Evolutionary conservation across 2,329 filamentous ascomycete species (phyloP).

Genomic region (Sordariomycetes sp.): DNA sequence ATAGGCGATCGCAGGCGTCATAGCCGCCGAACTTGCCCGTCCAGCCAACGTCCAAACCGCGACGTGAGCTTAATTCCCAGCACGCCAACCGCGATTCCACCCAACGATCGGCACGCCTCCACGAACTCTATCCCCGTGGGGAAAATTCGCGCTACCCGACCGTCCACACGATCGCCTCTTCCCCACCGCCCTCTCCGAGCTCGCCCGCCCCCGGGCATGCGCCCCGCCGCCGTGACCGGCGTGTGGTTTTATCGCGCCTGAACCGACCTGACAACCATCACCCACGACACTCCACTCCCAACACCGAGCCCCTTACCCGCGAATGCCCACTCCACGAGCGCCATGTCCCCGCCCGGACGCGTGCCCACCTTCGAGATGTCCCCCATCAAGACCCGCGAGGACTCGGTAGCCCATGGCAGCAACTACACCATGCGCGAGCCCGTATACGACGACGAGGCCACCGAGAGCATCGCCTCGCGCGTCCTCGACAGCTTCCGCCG

Average conservation of each 20-base stretch:
- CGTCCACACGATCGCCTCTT: not conserved
- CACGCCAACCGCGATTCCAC: not conserved
- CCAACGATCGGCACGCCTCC: not conserved
- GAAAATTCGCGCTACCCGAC: not conserved
- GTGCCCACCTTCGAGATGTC: slow-evolving; percentile 1
- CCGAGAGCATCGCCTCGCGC: slow-evolving; percentile 21
- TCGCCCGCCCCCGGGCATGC: not conserved
- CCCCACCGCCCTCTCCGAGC: not conserved
- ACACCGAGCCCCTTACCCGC: not conserved
- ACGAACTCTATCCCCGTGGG: not conserved
- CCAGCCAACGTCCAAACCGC: not conserved
- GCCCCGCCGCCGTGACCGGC: not conserved
- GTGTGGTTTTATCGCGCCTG: not conserved
- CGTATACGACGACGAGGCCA: slow-evolving; percentile 25
- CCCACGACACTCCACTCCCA: not conserved
- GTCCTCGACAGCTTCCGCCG: slow-evolving; percentile 51
- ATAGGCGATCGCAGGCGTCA: not conserved
- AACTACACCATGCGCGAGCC: slow-evolving; percentile 37
- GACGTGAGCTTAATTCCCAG: not conserved
- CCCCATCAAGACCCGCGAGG: slow-evolving; percentile 44
- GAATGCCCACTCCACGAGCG: not conserved
- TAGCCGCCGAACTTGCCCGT: not conserved
- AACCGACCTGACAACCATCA: not conserved
- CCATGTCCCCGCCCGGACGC: not conserved
- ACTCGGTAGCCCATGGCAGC: slow-evolving; percentile 35